phyloP scores from a whole-genome alignment of 2,329 filamentous ascomycete genomes.

The Zopfia rhizophila region DNA sequence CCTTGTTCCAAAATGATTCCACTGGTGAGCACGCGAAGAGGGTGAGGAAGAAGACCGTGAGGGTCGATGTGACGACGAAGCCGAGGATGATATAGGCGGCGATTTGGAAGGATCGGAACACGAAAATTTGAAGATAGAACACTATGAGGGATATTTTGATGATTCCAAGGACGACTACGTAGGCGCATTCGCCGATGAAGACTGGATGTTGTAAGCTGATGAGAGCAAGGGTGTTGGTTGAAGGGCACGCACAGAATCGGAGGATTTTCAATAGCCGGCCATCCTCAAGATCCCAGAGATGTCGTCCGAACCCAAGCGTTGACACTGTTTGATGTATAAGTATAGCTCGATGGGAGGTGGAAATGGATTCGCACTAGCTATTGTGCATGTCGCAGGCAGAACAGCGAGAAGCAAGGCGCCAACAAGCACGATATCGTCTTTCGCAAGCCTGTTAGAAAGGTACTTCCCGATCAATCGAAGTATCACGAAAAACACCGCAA shows the following conservation, averaged over 20 bases:
- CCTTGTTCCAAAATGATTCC: slow-evolving; percentile 38
- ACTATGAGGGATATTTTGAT: slow-evolving; percentile 39
- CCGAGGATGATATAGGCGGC: slow-evolving; percentile 27
- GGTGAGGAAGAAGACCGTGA: slow-evolving; percentile 29
- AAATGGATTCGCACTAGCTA: slow-evolving; percentile 22
- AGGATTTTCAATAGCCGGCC: slow-evolving; percentile 22
- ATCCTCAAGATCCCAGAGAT: slow-evolving; percentile 29
- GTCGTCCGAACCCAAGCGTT: slow-evolving; percentile 34
- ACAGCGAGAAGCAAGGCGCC: slow-evolving; percentile 26
- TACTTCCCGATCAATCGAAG: slow-evolving; percentile 12
- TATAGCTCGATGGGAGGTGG: too few species aligned
- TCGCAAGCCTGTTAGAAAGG: slow-evolving; percentile 23
- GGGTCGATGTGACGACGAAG: slow-evolving; percentile 27
- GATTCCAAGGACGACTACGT: slow-evolving; percentile 32
- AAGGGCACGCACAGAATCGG: slow-evolving; percentile 19
- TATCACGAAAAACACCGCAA: slow-evolving; percentile 16
- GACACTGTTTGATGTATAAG: slow-evolving; percentile 29
- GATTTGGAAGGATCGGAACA: slow-evolving; percentile 25
- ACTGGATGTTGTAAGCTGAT: too few species aligned
- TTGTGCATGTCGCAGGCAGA: slow-evolving; percentile 28
- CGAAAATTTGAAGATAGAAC: slow-evolving; percentile 44
- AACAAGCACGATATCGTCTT: slow-evolving; percentile 35
- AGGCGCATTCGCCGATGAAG: slow-evolving; percentile 30
- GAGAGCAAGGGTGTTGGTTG: too few species aligned
- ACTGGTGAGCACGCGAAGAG: slow-evolving; percentile 39